Conservation (phyloP, 2,329 filamentous ascomycete species). For the Gyromitra esculenta region DNA sequence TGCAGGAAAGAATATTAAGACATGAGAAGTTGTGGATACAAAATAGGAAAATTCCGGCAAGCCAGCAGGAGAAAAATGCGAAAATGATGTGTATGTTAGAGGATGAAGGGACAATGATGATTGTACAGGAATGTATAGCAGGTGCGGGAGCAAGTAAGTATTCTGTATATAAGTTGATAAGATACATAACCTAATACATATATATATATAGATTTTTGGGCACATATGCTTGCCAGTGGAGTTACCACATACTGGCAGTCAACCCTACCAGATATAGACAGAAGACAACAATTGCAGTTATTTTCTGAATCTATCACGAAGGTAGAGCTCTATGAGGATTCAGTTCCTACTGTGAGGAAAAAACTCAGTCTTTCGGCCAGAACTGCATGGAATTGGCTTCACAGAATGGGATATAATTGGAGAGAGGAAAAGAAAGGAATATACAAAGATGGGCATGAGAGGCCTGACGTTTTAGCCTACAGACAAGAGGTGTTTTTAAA, state of each 20-base stretch:
- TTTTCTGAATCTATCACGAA: no score
- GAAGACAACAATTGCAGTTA: no score
- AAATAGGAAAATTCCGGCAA: neutral
- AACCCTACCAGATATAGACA: no score
- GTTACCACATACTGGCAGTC: no score
- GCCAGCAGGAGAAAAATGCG: neutral
- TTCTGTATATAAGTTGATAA: neutral
- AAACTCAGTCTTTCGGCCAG: neutral
- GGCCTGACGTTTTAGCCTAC: slow-evolving; percentile 27
- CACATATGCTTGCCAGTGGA: neutral
- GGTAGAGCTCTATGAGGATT: neutral
- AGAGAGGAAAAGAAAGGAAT: slow-evolving; percentile 18
- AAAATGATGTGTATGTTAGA: neutral
- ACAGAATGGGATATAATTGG: slow-evolving; percentile 25
- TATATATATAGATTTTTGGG: neutral
- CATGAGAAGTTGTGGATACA: neutral
- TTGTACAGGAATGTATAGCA: slow-evolving; percentile 7
- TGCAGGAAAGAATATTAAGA: neutral
- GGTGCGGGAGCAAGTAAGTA: neutral
- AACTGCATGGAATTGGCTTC: slow-evolving; percentile 11
- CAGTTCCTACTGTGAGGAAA: neutral
- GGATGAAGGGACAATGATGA: neutral
- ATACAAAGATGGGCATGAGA: slow-evolving; percentile 36
- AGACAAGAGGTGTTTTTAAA: no score
- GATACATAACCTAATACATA: neutral